Percentiles rank a stretch among this genome's conserved stretches.
phyloP scores from a whole-genome alignment of 208 protist species.

The Trypanosoma lewisi region DNA sequence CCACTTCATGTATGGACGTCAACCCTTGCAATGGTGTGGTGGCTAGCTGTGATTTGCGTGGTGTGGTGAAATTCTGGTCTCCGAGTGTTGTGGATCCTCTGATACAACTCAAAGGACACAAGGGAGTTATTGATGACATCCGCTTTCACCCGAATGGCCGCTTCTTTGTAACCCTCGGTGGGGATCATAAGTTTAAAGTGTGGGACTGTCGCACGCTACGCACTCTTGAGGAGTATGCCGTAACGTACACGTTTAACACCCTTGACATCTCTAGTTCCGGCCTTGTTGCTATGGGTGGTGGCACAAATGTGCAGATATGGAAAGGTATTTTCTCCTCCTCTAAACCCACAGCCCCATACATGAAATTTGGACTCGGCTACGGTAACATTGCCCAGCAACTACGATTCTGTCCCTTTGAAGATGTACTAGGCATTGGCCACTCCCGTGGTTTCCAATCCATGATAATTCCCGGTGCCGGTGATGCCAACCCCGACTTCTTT shows the following conservation, averaged over 20 bases:
- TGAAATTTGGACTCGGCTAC: slow-evolving; percentile 88
- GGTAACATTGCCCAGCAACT: slow-evolving; percentile 76
- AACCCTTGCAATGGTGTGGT: slow-evolving; percentile 96
- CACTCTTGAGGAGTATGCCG: slow-evolving; percentile 84
- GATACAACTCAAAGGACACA: slow-evolving; percentile 95
- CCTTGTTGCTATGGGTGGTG: slow-evolving; percentile 81
- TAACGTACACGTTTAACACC: slow-evolving; percentile 78
- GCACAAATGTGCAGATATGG: slow-evolving; percentile 87
- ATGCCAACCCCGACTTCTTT: slow-evolving; percentile 92
- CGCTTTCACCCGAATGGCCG: slow-evolving; percentile 86
- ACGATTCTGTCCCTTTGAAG: slow-evolving; percentile 89
- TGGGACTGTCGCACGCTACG: slow-evolving; percentile 97
- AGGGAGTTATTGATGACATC: slow-evolving; percentile 83
- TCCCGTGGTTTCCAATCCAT: slow-evolving; percentile 85
- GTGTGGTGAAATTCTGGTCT: slow-evolving; percentile 96
- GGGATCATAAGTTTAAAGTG: slow-evolving; percentile 95
- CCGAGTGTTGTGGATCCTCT: slow-evolving; percentile 94
- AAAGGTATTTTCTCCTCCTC: slow-evolving; percentile 75
- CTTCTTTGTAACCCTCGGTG: slow-evolving; percentile 94
- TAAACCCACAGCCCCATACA: slow-evolving; percentile 77
- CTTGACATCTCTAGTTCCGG: slow-evolving; percentile 84
- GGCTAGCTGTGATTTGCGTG: slow-evolving; percentile 88
- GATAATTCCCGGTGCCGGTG: slow-evolving; percentile 86
- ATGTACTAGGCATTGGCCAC: slow-evolving; percentile 89
- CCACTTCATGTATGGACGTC: slow-evolving; percentile 79